Conservation (phyloP, 495 filamentous ascomycete genomes). For the Podospora sp. region DNA sequence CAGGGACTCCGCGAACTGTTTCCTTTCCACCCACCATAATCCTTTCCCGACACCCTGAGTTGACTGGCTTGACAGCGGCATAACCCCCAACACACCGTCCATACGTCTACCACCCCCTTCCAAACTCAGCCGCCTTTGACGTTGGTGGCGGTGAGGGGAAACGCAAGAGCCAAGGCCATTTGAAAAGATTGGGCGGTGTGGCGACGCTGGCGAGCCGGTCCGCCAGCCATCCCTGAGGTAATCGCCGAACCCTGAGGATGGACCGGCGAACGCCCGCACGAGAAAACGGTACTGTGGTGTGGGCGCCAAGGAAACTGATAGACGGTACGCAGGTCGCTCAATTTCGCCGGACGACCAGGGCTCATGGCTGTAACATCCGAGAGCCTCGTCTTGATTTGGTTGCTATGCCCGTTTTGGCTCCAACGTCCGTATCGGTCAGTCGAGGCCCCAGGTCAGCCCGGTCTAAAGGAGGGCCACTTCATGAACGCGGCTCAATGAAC, state of each 20-base stretch:
- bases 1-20: not conserved
- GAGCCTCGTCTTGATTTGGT: slow-evolving; percentile 3
- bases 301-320: not conserved
- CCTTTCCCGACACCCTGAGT: not conserved
- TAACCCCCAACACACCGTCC: not conserved
- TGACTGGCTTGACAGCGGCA: not conserved
- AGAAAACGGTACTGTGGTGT: not conserved
- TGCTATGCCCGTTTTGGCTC: not conserved
- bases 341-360: not conserved
- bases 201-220: slow-evolving; percentile 6
- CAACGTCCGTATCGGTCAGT: not conserved
- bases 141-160: not conserved
- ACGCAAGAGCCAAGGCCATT: not conserved
- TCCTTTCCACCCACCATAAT: not conserved
- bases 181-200: slow-evolving; percentile 4
- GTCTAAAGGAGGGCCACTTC: not conserved
- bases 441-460: slow-evolving; percentile 5
- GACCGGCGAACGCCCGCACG: not conserved
- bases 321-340: not conserved
- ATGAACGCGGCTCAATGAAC: not conserved
- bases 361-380: not conserved
- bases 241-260: slow-evolving; percentile 5
- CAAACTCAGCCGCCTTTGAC: not conserved
- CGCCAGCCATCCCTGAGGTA: not conserved
- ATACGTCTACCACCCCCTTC: not conserved